Evolutionary conservation across 2,329 filamentous ascomycete genomes (phyloP).

Genomic region (Fusarium sp.): DNA sequence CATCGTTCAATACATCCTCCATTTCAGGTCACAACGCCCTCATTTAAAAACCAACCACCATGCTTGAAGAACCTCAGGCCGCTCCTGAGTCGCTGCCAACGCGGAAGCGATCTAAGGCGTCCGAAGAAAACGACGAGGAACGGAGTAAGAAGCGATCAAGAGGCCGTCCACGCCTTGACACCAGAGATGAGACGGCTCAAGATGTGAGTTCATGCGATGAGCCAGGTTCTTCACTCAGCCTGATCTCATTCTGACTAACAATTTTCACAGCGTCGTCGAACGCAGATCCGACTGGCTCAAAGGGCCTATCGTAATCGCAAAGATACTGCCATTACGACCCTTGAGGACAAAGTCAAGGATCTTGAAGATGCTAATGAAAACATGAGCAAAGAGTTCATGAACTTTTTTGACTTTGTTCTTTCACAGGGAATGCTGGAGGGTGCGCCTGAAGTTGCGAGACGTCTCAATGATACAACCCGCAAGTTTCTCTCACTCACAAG

Average conservation of each 20-base stretch:
- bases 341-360: constrained; percentile 75
- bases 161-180: constrained; percentile 79
- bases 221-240: background rate
- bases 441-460: constrained; percentile 65
- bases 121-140: constrained; percentile 48
- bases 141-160: constrained; percentile 69
- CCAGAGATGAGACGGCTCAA: constrained; percentile 79
- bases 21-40: background rate
- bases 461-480: constrained; percentile 66
- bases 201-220: constrained; percentile 67
- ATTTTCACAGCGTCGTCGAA: constrained; percentile 73
- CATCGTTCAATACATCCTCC: background rate
- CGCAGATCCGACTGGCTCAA: constrained; percentile 88
- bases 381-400: constrained; percentile 77
- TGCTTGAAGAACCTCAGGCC: constrained; percentile 17
- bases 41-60: background rate
- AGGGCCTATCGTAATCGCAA: constrained; percentile 87
- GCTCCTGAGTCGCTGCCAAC: background rate
- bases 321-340: constrained; percentile 78
- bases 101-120: constrained; percentile 39
- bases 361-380: constrained; percentile 76
- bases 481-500: constrained; percentile 67
- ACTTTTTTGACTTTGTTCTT: constrained; percentile 70
- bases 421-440: constrained; percentile 66
- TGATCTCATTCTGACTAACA: constrained; percentile 35